Conservation (phyloP, 2,329 filamentous ascomycete species). For the Botrytis fragariae region DNA sequence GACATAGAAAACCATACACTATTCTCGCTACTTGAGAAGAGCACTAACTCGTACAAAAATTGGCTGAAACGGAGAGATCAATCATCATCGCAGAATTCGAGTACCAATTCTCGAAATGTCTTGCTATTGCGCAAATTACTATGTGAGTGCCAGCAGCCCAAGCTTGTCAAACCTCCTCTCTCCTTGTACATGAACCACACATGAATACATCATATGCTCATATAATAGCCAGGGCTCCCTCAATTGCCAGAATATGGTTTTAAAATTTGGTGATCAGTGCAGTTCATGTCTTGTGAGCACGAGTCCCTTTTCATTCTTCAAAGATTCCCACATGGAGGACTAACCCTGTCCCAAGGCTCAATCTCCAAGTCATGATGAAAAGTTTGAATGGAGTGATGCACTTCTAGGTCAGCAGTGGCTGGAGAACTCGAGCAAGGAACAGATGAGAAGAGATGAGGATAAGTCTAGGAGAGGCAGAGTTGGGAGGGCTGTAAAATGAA, state of each 20-base stretch:
- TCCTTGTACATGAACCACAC: not conserved
- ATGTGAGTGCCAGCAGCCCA: constrained; percentile 1
- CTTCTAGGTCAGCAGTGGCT: constrained; percentile 5
- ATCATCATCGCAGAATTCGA: too few species aligned
- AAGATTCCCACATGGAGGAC: not conserved
- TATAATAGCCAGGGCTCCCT: constrained; percentile 4
- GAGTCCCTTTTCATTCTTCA: not conserved
- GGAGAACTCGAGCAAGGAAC: not conserved
- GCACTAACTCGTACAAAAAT: not conserved
- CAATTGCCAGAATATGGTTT: constrained; percentile 14
- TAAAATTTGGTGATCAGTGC: constrained; percentile 13
- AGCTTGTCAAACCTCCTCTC: too few species aligned
- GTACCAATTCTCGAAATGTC: not conserved
- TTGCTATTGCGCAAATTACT: constrained; percentile 20
- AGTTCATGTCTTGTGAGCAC: constrained; percentile 6
- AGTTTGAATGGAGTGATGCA: not conserved
- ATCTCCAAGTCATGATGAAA: not conserved
- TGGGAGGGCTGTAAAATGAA: not conserved
- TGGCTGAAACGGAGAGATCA: not conserved
- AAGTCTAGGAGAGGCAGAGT: not conserved
- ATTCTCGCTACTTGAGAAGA: not conserved
- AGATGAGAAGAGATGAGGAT: constrained; percentile 5
- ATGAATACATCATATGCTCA: not conserved
- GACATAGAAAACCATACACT: not conserved
- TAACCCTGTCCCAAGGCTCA: not conserved